Evolutionary conservation across 1,284 basidiomycete genomes (phyloP).

Genomic region (Cryptococcus sp.): DNA sequence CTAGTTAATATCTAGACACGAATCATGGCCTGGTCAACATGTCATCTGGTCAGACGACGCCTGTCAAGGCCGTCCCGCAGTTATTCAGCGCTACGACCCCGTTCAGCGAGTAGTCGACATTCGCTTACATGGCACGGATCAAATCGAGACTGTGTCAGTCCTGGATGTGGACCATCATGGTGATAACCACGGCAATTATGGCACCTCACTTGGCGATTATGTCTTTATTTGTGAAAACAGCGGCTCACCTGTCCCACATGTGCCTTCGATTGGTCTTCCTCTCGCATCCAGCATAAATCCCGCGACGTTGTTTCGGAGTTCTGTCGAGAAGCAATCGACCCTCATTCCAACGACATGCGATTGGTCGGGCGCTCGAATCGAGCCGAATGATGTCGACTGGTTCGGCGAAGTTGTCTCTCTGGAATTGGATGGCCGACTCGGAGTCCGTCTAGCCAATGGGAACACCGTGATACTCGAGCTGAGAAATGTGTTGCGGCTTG

Average conservation of each 20-base stretch:
- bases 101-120: constrained; percentile 62
- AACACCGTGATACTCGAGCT: neutral
- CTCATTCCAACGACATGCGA: neutral
- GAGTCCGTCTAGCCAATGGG: constrained; percentile 41
- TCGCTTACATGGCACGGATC: constrained; percentile 25
- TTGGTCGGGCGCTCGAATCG: constrained; percentile 2
- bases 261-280: constrained; percentile 34
- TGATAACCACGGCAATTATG: constrained; percentile 56
- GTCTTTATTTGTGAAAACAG: constrained; percentile 60
- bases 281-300: too few relatives aligned
- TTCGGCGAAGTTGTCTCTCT: constrained; percentile 50
- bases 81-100: constrained; percentile 74
- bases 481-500: constrained; percentile 7
- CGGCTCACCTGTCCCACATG: constrained; percentile 27
- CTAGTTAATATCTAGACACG: constrained; percentile 21
- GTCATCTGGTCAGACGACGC: constrained; percentile 79
- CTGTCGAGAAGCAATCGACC: neutral
- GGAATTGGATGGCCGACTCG: constrained; percentile 43
- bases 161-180: constrained; percentile 73
- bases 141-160: constrained; percentile 66
- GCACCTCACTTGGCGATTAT: constrained; percentile 73
- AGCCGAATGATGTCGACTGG: constrained; percentile 43
- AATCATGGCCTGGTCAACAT: constrained; percentile 74
- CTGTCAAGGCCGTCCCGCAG: constrained; percentile 57
- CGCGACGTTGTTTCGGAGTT: neutral